These are phyloP conservation scores for Epichloe amarillans DNA, from an alignment of 2,329 filamentous ascomycete genomes.

Conservation along the genomic window DNA sequence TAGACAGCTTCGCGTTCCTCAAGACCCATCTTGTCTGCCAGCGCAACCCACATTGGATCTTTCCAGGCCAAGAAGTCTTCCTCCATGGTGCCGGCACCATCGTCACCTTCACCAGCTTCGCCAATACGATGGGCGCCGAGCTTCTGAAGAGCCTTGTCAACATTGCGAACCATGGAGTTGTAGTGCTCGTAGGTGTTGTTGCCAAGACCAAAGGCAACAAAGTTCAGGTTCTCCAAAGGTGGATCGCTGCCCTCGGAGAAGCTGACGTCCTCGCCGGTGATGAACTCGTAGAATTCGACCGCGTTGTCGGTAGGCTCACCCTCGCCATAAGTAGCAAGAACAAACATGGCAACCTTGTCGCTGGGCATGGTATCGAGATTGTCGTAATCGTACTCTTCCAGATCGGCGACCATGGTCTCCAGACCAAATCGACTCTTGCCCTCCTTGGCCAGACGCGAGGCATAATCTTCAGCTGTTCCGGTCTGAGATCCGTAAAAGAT, in stretches of 20 bases:
- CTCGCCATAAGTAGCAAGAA: constrained; percentile 94
- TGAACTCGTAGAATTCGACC: constrained; percentile 97
- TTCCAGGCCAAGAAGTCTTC: constrained; percentile 99
- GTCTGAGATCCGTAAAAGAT: constrained; percentile 99
- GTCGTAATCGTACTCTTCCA: constrained; percentile 96
- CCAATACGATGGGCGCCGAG: constrained; percentile 78
- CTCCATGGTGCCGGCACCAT: constrained; percentile 98
- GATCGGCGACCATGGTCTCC: constrained; percentile 94
- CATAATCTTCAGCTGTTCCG: constrained; percentile 96
- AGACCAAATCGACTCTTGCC: constrained; percentile 91
- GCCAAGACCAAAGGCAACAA: constrained; percentile 87
- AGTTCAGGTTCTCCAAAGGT: constrained; percentile 73
- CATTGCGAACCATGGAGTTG: constrained; percentile 93
- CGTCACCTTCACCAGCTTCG: constrained; percentile 84
- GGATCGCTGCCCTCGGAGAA: constrained; percentile 67
- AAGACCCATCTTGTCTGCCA: constrained; percentile 70
- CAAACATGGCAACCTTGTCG: constrained; percentile 89
- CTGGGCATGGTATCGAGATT: constrained; percentile 78
- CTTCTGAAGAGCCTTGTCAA: constrained; percentile 68
- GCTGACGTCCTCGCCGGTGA: constrained; percentile 64
- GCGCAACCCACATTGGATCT: constrained; percentile 91
- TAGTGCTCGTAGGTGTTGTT: constrained; percentile 99
- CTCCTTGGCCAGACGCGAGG: constrained; percentile 90
- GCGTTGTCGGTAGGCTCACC: constrained; percentile 98
- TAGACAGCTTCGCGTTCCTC: constrained; percentile 95